Evolutionary conservation across 345 rosid genomes (phyloP), one percentile per base, ranked within the genome.

Genomic region (Lepidium sativum): DNA sequence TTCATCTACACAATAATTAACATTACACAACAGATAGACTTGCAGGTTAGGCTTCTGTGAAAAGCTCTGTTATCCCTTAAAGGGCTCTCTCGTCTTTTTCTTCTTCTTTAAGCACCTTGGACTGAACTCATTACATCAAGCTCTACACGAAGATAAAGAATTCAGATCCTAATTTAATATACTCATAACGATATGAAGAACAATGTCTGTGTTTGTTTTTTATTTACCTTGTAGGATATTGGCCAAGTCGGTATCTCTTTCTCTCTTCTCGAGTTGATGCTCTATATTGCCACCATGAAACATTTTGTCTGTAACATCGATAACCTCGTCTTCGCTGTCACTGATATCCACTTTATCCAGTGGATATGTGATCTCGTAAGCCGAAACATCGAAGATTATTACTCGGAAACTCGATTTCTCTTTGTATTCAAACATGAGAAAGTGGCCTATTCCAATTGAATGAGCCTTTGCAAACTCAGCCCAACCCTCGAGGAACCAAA

Each of bases 401-500:
- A 73, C 58, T 27, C 29, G 41, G 17, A 73, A 73, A 52, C 35
- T 66, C 8, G 77, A 66, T 15, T 60, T 44, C 12, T 56, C 63
- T 29, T 44, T 18, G 72, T 43, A 73, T 37, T 66, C 44, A 14
- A 73, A 67, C 4, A 42, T 11, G 38, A 73, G 68, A 60, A 73
- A 66, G 4, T 66, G 56, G 7, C 72, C 68, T 60, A 35, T 62
- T 3, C 6, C 14, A 31, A 73, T 73, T 32, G 68, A 66, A 66
- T 72, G 63, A 59, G 68, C 62, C 54, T 73, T 57, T 43, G 68
- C 68, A 66, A 73, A 73, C 52, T 73, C 63, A 27, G 51, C 44
- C 77, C 77, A 73, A 37, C 77, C 77, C 6, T 60, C 58, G 2
- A 44, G 21, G 6, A 73, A 66, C 77, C 77, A 73, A 60, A 73